A percentile compares a stretch with the other conserved stretches of the same genome.
Conservation (phyloP, 257 asterid genomes). For the Jasminum sambac region DNA sequence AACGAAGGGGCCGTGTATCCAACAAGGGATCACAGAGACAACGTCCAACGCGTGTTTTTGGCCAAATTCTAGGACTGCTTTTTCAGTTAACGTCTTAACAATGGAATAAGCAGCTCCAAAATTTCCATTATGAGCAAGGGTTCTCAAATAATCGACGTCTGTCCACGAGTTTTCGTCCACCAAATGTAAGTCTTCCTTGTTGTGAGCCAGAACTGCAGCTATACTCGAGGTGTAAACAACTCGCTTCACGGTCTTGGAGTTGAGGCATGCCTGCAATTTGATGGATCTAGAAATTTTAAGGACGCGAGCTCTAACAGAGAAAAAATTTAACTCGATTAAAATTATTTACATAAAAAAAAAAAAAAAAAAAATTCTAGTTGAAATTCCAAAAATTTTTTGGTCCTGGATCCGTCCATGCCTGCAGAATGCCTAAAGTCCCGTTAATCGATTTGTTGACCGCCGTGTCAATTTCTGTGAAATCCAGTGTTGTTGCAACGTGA, state of each 20-base stretch:
- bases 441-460: slow-evolving; percentile 30
- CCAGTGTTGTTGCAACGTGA: slow-evolving; percentile 61
- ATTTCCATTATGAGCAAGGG: neutral
- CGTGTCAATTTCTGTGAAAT: slow-evolving; percentile 30
- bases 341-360: no score
- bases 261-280: slow-evolving; percentile 31
- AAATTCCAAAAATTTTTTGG: no score
- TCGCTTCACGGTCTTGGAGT: slow-evolving; percentile 44
- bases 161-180: slow-evolving; percentile 47
- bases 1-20: slow-evolving; percentile 59
- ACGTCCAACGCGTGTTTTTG: slow-evolving; percentile 46
- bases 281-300: no score
- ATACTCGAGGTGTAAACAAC: slow-evolving; percentile 48
- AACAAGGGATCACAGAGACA: slow-evolving; percentile 46
- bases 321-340: no score
- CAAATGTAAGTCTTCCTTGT: neutral
- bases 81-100: slow-evolving; percentile 50
- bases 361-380: no score
- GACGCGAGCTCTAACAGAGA: no score
- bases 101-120: slow-evolving; percentile 31
- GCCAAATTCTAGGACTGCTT: slow-evolving; percentile 53
- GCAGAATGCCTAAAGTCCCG: slow-evolving; percentile 40
- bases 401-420: no score
- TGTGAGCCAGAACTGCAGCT: slow-evolving; percentile 10
- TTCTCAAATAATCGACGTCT: slow-evolving; percentile 33